phyloP scores from a whole-genome alignment of 208 protist species.

The Trichomonas vaginalis region DNA sequence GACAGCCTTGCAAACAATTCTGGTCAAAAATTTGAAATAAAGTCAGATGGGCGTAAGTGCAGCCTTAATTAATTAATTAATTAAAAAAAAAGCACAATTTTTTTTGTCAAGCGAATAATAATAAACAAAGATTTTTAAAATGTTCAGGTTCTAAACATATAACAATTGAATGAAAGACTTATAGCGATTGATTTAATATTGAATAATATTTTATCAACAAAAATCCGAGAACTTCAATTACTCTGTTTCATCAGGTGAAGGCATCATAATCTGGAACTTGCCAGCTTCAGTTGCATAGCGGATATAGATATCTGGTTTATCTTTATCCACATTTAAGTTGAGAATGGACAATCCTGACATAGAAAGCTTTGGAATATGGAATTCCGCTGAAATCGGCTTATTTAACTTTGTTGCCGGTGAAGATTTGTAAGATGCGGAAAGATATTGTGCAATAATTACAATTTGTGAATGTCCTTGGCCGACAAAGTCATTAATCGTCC shows the following conservation, averaged over 20 bases:
- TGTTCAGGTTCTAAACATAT: too few species aligned
- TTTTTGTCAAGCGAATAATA: too few species aligned
- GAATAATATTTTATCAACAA: too few species aligned
- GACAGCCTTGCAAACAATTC: neutral
- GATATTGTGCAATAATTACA: neutral
- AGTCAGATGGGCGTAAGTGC: too few species aligned
- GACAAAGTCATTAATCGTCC: conserved; percentile 43
- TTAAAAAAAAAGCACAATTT: too few species aligned
- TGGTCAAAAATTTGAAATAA: too few species aligned
- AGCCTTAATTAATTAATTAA: too few species aligned
- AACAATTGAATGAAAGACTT: too few species aligned
- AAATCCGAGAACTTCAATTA: too few species aligned
- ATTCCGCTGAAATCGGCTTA: neutral
- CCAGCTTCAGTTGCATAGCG: conserved; percentile 85
- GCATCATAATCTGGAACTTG: conserved; percentile 72
- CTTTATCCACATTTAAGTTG: conserved; percentile 64
- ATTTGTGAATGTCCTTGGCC: conserved; percentile 49
- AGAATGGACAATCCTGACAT: conserved; percentile 76
- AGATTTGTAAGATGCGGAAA: neutral
- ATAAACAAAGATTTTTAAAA: too few species aligned
- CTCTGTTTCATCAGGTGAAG: neutral
- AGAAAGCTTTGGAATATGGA: conserved; percentile 65
- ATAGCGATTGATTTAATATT: too few species aligned
- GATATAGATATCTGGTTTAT: conserved; percentile 85
- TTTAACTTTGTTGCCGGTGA: neutral